Evolutionary conservation across 148 eudicot species (phyloP).

Genomic region (Polygonum maritimum): DNA sequence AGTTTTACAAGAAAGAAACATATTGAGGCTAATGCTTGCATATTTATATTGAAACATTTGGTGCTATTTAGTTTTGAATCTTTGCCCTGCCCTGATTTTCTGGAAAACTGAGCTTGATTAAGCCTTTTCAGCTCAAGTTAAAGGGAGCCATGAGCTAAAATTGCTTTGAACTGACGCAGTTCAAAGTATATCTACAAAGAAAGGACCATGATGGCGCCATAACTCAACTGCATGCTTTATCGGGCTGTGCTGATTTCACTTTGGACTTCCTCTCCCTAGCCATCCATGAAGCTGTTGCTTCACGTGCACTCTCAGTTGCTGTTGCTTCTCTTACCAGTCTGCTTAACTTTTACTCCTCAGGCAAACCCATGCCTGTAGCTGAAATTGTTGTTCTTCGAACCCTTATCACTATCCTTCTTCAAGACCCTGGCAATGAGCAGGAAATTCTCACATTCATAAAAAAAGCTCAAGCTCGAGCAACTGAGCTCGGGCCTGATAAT

Average conservation of each 20-base stretch:
- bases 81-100: background rate
- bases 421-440: constrained; percentile 49
- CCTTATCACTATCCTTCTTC: constrained; percentile 48
- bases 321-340: constrained; percentile 65
- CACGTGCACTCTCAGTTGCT: constrained; percentile 71
- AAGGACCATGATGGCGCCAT: constrained; percentile 62
- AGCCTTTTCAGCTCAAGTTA: too few relatives aligned
- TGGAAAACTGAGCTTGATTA: constrained; percentile 1
- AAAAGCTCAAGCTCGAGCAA: constrained; percentile 42
- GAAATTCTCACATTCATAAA: constrained; percentile 64
- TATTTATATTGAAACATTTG: background rate
- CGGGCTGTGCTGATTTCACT: constrained; percentile 79
- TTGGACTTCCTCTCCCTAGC: constrained; percentile 73
- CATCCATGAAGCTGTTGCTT: constrained; percentile 90
- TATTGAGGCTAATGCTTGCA: background rate
- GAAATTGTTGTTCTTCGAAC: constrained; percentile 72
- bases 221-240: constrained; percentile 73
- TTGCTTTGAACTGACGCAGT: constrained; percentile 41
- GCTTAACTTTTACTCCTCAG: constrained; percentile 65
- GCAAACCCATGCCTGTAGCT: constrained; percentile 57
- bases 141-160: too few relatives aligned
- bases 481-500: constrained; percentile 58
- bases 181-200: constrained; percentile 74
- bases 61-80: background rate
- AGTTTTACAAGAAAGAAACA: background rate